A percentile compares a stretch with the other conserved stretches of the same genome.
Evolutionary conservation across 495 filamentous ascomycete species (phyloP).

Genomic region (Patellaria atrata): DNA sequence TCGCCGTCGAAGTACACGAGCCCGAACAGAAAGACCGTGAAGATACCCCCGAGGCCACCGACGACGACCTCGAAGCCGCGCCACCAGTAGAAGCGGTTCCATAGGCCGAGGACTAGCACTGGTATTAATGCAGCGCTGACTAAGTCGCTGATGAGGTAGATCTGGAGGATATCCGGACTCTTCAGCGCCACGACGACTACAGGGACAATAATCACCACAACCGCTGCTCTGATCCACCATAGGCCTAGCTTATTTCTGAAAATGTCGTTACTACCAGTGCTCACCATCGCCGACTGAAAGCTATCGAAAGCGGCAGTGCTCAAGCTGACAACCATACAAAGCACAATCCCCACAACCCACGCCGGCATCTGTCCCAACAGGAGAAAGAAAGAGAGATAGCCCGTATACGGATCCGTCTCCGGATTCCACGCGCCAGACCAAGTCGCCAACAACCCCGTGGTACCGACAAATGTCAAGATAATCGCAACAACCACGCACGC

Average conservation of each 20-base stretch:
- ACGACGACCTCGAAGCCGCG: constrained; percentile 59
- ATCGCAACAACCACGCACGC: constrained; percentile 45
- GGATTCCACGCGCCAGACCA: constrained; percentile 50
- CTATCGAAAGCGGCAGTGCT: constrained; percentile 61
- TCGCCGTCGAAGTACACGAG: constrained; percentile 47
- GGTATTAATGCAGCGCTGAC: constrained; percentile 57
- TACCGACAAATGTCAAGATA: constrained; percentile 52
- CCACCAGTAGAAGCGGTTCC: constrained; percentile 50
- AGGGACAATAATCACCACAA: constrained; percentile 54
- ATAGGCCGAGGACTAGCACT: constrained; percentile 50
- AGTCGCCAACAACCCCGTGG: constrained; percentile 52
- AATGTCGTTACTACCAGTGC: constrained; percentile 59
- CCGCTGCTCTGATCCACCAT: constrained; percentile 48
- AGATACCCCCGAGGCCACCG: constrained; percentile 54
- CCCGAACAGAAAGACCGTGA: constrained; percentile 64
- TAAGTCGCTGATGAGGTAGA: constrained; percentile 63
- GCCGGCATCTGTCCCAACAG: constrained; percentile 51
- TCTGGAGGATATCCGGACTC: constrained; percentile 55
- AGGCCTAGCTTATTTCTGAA: constrained; percentile 61
- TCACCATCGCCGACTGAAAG: constrained; percentile 64
- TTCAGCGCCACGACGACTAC: constrained; percentile 55
- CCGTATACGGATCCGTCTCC: constrained; percentile 35
- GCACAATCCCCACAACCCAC: constrained; percentile 62
- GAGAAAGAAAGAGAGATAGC: constrained; percentile 57
- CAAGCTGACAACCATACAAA: constrained; percentile 60